A percentile compares a stretch with the other conserved stretches of the same genome.
phyloP scores from a whole-genome alignment of 805 yeast species.

The Schizosaccharomyces japonicus region DNA sequence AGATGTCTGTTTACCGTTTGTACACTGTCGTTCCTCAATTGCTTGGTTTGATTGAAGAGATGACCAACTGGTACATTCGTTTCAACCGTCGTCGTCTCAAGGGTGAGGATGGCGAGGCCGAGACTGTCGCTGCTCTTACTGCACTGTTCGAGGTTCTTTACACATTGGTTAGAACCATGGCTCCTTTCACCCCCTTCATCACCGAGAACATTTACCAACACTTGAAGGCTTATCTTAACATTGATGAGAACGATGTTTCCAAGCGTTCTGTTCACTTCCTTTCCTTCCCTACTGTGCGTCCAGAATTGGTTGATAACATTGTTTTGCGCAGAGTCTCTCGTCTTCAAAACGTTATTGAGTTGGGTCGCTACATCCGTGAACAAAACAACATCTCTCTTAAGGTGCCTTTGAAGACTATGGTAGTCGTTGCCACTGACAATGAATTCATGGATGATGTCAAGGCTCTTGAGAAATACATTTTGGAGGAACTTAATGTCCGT shows the following conservation, averaged over 20 bases:
- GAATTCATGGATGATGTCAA: constrained; percentile 55
- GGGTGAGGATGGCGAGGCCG: constrained; percentile 74
- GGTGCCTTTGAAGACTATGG: constrained; percentile 75
- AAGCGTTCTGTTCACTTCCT: constrained; percentile 76
- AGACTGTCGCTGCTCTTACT: constrained; percentile 68
- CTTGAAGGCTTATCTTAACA: constrained; percentile 38
- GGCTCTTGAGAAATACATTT: constrained; percentile 51
- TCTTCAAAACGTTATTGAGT: constrained; percentile 91
- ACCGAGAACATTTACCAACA: constrained; percentile 71
- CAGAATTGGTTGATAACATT: constrained; percentile 53
- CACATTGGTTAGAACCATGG: constrained; percentile 84
- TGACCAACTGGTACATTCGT: constrained; percentile 97
- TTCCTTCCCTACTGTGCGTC: constrained; percentile 64
- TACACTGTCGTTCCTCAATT: constrained; percentile 91
- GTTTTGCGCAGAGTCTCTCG: constrained; percentile 75
- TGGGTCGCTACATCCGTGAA: constrained; percentile 91
- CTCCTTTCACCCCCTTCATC: constrained; percentile 94
- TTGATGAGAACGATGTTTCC: constrained; percentile 21
- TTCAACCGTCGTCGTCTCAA: constrained; percentile 93
- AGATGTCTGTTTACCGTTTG: constrained; percentile 73
- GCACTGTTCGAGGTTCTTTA: constrained; percentile 75
- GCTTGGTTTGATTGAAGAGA: constrained; percentile 67
- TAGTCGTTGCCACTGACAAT: constrained; percentile 60
- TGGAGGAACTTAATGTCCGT: constrained; percentile 82
- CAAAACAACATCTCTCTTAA: constrained; percentile 81